These are phyloP conservation scores for Xylaria sp. DNA, from an alignment of 2,329 filamentous ascomycete species.

Conservation along the genomic window DNA sequence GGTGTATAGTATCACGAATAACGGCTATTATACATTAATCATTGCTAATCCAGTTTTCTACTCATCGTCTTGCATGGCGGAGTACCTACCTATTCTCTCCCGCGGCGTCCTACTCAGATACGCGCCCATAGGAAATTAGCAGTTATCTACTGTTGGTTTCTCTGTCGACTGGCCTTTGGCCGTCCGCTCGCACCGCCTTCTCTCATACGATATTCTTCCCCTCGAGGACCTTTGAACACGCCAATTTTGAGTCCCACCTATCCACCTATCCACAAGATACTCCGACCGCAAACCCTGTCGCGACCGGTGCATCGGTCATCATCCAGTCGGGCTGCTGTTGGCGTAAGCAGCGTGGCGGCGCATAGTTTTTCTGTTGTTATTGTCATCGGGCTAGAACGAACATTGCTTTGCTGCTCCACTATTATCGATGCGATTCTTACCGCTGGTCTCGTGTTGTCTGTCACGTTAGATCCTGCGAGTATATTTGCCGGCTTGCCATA, in stretches of 20 bases:
- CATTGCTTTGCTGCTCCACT: constrained; percentile 23
- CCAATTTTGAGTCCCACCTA: neutral
- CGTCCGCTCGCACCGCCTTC: constrained; percentile 15
- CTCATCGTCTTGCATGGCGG: neutral
- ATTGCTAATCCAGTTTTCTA: constrained; percentile 1
- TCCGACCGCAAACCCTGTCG: neutral
- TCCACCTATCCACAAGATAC: neutral
- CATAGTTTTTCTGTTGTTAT: constrained; percentile 36
- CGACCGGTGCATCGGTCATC: neutral
- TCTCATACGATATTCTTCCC: neutral
- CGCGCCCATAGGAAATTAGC: constrained; percentile 12
- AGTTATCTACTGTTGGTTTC: constrained; percentile 16
- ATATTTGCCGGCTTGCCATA: constrained; percentile 7
- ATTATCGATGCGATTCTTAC: constrained; percentile 41
- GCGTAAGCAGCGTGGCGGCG: constrained; percentile 30
- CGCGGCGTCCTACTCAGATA: neutral
- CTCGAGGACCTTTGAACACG: constrained; percentile 2
- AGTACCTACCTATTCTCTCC: neutral
- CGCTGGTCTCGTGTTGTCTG: constrained; percentile 22
- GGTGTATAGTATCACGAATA: constrained; percentile 11
- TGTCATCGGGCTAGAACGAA: constrained; percentile 35
- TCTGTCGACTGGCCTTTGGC: constrained; percentile 21
- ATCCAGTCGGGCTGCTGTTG: constrained; percentile 11
- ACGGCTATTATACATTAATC: constrained; percentile 12
- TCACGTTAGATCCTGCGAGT: constrained; percentile 12